Percentiles rank a stretch among this genome's conserved stretches.
Evolutionary conservation across 2,329 filamentous ascomycete genomes (phyloP).

Genomic region (Epichloe coenophiala): DNA sequence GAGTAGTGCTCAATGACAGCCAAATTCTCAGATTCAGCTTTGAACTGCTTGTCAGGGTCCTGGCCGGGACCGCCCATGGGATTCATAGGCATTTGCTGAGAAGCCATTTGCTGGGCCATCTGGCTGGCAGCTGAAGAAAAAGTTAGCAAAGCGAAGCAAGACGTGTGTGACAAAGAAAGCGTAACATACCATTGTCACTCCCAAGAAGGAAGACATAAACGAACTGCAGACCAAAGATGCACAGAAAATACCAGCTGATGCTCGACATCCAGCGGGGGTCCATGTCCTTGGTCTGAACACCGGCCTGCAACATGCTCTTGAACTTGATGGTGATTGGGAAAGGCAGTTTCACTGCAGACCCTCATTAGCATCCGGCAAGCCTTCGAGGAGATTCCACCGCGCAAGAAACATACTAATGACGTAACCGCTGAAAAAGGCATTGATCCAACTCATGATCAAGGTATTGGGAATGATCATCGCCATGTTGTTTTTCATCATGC

Average conservation of each 20-base stretch:
- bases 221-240: constrained; percentile 88
- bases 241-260: constrained; percentile 97
- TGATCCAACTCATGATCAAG: constrained; percentile 99
- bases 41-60: constrained; percentile 91
- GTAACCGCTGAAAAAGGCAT: constrained; percentile 96
- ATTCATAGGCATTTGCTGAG: constrained; percentile 34
- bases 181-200: constrained; percentile 74
- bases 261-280: constrained; percentile 98
- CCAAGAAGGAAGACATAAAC: constrained; percentile 96
- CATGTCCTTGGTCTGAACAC: constrained; percentile 88
- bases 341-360: constrained; percentile 69
- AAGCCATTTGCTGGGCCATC: constrained; percentile 79
- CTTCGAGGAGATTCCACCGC: background rate
- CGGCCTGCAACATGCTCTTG: constrained; percentile 98
- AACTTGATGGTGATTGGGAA: constrained; percentile 98
- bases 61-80: constrained; percentile 78
- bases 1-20: constrained; percentile 91
- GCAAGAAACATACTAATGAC: constrained; percentile 61
- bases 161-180: background rate
- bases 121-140: constrained; percentile 62
- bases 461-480: constrained; percentile 99
- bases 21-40: constrained; percentile 84
- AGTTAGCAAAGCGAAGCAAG: constrained; percentile 8
- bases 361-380: constrained; percentile 9
- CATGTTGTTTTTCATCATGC: constrained; percentile 99